Evolutionary conservation across 2,329 filamentous ascomycete species (phyloP), one percentile per base, ranked within the genome.

Genomic region (Zasmidium cellare): DNA sequence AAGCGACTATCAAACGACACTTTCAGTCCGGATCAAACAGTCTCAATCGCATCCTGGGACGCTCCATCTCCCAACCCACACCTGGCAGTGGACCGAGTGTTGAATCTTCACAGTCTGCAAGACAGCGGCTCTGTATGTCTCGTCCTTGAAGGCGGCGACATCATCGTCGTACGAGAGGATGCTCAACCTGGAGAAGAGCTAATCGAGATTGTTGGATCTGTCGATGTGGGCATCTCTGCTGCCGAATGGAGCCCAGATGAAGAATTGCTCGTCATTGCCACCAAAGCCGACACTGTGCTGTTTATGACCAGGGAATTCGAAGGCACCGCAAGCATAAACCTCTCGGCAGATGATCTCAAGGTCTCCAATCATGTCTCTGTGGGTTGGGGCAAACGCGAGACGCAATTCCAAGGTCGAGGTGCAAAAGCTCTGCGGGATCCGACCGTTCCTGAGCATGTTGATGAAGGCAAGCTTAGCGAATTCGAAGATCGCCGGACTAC

Each of bases 301-400:
- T 91, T 96, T 71, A 97, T 99, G 93, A 96, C 92, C 56, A 84
- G 92, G 62, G 86, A 87, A 23, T 96, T 97, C 65, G 93, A 97
- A 66, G 88, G 87, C 57, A 86, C 96, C 45, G 85, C 89, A 31
- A 89, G 92, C 74, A 82, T 90, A 53, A 78, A 81, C 31, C 86
- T 97, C 73, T 85, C 84, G 0, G 72, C 80, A 0, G 90, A 93
- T 96, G 74, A 83, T 96, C 62, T 89, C 89, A 67, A 85, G 86
- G n/a, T 97, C 89, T 23, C 94, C 88, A 73, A 92, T 97, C 78
- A 94, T 97, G 57, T 73, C 31, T 96, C 92, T 19, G 93, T 99
- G 20, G 94, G 94, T 51, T 99, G 94, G 94, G 94, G 94, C 59
- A 97, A 97, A 79, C 91, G 90, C 72, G 94, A 99, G 76, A 99